Percentiles rank a stretch among this genome's conserved stretches.
These are phyloP conservation scores for Fusarium decemcellulare DNA, from an alignment of 2,329 filamentous ascomycete species.

Conservation along the genomic window DNA sequence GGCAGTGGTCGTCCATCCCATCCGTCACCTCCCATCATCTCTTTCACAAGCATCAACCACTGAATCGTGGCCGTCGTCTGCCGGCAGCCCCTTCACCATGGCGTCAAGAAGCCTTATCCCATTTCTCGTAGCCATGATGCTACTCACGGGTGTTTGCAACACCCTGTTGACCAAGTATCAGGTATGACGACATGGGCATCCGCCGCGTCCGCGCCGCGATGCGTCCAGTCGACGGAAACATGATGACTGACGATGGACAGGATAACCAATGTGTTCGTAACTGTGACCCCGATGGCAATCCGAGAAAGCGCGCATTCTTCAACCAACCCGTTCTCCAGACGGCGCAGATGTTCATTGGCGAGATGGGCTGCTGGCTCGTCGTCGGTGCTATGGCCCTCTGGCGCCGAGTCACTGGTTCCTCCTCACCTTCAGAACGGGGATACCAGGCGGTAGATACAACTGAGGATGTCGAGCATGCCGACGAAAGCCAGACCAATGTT, in stretches of 20 bases:
- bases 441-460: conserved; percentile 76
- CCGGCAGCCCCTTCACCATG: conserved; percentile 65
- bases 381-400: conserved; percentile 79
- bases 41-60: conserved; percentile 18
- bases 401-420: conserved; percentile 66
- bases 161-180: conserved; percentile 98
- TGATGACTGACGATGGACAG: conserved; percentile 57
- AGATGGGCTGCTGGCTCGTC: conserved; percentile 96
- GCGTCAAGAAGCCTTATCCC: conserved; percentile 80
- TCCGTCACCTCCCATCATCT: conserved; percentile 8
- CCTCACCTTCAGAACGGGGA: conserved; percentile 61
- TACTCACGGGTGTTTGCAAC: conserved; percentile 96
- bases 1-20: conserved; percentile 12
- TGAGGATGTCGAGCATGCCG: conserved; percentile 61
- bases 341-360: conserved; percentile 97
- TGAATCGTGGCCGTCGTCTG: conserved; percentile 10
- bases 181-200: conserved; percentile 62
- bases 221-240: not conserved
- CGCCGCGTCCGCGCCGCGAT: not conserved
- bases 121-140: conserved; percentile 94
- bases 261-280: conserved; percentile 98
- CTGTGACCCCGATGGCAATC: conserved; percentile 78
- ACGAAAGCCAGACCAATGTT: conserved; percentile 55
- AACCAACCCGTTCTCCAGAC: conserved; percentile 98
- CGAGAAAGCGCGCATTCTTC: conserved; percentile 79